Conservation (phyloP, 1,284 basidiomycete genomes). For the Gymnopus androsaceus region DNA sequence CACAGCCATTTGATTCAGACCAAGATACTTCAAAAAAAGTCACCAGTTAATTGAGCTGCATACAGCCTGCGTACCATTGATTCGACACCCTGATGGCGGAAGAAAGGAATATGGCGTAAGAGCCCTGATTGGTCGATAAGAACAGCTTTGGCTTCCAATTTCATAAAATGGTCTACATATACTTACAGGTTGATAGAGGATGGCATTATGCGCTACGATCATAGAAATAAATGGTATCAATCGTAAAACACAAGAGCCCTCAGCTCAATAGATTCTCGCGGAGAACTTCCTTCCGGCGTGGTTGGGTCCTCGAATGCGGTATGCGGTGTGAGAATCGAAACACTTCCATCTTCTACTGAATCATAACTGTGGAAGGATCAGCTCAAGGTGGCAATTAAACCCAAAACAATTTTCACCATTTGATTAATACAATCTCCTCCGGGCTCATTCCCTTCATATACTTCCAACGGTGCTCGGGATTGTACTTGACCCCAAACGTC, state of each 20-base stretch:
- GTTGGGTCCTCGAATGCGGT: slow-evolving; percentile 42
- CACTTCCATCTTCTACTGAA: slow-evolving; percentile 35
- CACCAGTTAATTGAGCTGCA: too few species aligned
- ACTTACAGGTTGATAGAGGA: neutral
- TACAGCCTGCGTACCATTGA: too few species aligned
- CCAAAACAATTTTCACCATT: slow-evolving; percentile 41
- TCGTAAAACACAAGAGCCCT: slow-evolving; percentile 50
- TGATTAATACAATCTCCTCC: slow-evolving; percentile 50
- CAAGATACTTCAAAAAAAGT: too few species aligned
- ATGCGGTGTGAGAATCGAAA: slow-evolving; percentile 45
- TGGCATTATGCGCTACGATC: neutral
- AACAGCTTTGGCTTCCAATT: too few species aligned
- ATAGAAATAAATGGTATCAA: neutral
- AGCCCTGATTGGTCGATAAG: too few species aligned
- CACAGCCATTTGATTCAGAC: too few species aligned
- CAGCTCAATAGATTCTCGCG: slow-evolving; percentile 53
- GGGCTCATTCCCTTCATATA: slow-evolving; percentile 45
- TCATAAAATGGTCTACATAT: neutral
- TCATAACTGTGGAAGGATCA: slow-evolving; percentile 29
- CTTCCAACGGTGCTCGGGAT: slow-evolving; percentile 45
- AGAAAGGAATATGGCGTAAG: too few species aligned
- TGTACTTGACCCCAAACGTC: slow-evolving; percentile 34
- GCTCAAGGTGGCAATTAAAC: slow-evolving; percentile 3
- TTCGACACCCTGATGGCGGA: too few species aligned
- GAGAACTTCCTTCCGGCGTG: slow-evolving; percentile 44